Evolutionary conservation across 371 early-diverging fungal genomes (phyloP), one percentile per base, ranked within the genome.

Genomic region (Quaeritorhiza haematococci): DNA sequence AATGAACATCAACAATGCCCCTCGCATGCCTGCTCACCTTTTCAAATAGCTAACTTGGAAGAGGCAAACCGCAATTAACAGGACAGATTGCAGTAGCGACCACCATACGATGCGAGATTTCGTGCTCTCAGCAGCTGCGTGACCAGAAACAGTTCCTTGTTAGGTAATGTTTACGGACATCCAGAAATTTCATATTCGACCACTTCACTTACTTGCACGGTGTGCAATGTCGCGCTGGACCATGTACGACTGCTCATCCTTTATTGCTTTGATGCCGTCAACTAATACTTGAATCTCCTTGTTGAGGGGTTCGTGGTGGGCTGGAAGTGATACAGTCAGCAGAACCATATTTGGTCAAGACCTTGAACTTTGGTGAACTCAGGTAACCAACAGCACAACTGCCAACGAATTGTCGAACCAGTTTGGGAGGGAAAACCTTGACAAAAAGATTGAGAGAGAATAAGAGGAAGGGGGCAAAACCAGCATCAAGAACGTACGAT

Each of bases 191-290:
- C 55, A 30, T 5, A 49, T 23, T 1, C 15, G 38, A 33, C 30
- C 29, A 6, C 15, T 42, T 0, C 28, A 71, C 84, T 71, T 82
- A 87, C 89, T 87, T 56, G 82, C 72, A 49, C 86, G 76, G 53
- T 90, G 88, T 46, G 71, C 72, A 32, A 73, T 72, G 68, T 90
- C 90, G 55, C 90, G 77, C 19, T 70, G 71, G 28, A 83, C 73
- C 62, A 88, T 80, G 62, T 85, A 88, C 59, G 85, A 84, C 66
- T 88, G 89, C 58, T 87, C 86, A 34, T 84, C 85, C 63, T 78
- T 80, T 56, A 90, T 73, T 38, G 76, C 79, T 59, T 74, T 68
- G 34, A 90, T 74, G 49, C 79, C 81, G 8, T 80, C 76, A 29
- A 83, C 82, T 61, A 90, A 66, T 58, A 80, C 81, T 29, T 76